Base-by-base conservation (phyloP, 2,329 filamentous ascomycete species). In the Torrubiella hemipterigena region DNA sequence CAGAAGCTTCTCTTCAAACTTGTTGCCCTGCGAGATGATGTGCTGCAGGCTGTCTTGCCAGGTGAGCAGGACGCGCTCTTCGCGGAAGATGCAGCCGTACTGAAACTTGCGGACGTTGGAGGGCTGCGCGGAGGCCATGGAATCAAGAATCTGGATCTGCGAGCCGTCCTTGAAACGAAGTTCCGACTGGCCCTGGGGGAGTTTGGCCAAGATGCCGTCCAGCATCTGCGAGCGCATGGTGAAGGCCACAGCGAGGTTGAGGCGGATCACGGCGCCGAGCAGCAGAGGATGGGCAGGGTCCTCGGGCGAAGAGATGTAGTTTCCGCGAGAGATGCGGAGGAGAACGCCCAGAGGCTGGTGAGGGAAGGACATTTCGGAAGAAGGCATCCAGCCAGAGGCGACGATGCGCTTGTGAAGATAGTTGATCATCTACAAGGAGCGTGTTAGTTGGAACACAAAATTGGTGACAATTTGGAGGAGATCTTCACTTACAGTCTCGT, bases 191-290 rank as follows among this genome's bases (percentile, higher is more conserved):
- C 49, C 48, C 6, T 53, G 49, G 7, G 53, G 37, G 16, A 67
- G 38, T 0, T 51, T 51, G n/a, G 51, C 46, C 36, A 65, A 52
- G 21, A 67, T 58, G 12, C 57, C 58, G 14, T 58, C 52, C 17
- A 61, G 61, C 33, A 63, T 61, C 27, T 64, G 54, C 2, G 61
- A 60, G 8, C 55, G 58, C 58, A 69, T 64, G 8, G 65, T 67
- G 35, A 67, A 52, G 11, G 61, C 62, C 20, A 65, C 60, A 12
- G 53, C 49, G 14, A 61, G 51, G 38, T 65, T 64, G 33, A 67
- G 52, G 31, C 54, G 54, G 31, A 56, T 53, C 6, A 63, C 55
- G 7, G 63, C 59, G 4, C 45, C 53, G 9, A 62, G 41, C 7
- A 67, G 49, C 8, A 52, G 40, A 12, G 49, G 48, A 30, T 57